phyloP scores from a whole-genome alignment of 2,329 filamentous ascomycete genomes.

The Clonostachys sp. region DNA sequence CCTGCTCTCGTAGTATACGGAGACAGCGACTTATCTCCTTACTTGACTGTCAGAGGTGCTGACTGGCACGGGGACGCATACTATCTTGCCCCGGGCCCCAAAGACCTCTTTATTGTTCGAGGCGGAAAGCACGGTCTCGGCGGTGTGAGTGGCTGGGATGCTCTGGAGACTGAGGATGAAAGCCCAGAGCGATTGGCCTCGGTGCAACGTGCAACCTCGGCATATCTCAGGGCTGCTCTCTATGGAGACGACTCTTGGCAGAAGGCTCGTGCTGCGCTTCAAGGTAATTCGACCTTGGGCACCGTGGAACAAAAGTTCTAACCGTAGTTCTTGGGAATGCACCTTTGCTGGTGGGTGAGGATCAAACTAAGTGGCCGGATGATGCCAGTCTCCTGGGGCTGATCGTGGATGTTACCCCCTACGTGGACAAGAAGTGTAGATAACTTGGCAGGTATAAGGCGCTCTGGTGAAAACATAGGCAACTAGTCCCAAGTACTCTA shows the following conservation, averaged over 20 bases:
- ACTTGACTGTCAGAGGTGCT: conserved; percentile 10
- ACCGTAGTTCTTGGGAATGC: no score
- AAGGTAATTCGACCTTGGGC: no score
- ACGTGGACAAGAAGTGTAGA: no score
- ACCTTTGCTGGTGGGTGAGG: no score
- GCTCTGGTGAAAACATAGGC: no score
- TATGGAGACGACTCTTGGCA: conserved; percentile 11
- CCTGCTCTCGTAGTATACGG: conserved; percentile 14
- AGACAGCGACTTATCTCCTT: conserved; percentile 10
- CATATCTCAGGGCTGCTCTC: conserved; percentile 13
- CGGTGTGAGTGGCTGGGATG: conserved; percentile 16
- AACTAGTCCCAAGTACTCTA: no score
- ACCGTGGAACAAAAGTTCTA: no score
- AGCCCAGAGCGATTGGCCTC: conserved; percentile 11
- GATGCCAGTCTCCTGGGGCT: no score
- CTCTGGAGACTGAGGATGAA: conserved; percentile 14
- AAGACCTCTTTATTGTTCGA: conserved; percentile 10
- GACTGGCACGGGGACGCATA: conserved; percentile 17
- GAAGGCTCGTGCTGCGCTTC: conserved; percentile 2
- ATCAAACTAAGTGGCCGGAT: no score
- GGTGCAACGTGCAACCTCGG: conserved; percentile 14
- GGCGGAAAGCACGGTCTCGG: conserved; percentile 16
- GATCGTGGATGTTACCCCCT: no score
- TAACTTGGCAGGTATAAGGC: no score
- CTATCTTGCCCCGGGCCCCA: conserved; percentile 7